Evolutionary conservation across 2,329 filamentous ascomycete species (phyloP).

Genomic region (Neonectria faginata): DNA sequence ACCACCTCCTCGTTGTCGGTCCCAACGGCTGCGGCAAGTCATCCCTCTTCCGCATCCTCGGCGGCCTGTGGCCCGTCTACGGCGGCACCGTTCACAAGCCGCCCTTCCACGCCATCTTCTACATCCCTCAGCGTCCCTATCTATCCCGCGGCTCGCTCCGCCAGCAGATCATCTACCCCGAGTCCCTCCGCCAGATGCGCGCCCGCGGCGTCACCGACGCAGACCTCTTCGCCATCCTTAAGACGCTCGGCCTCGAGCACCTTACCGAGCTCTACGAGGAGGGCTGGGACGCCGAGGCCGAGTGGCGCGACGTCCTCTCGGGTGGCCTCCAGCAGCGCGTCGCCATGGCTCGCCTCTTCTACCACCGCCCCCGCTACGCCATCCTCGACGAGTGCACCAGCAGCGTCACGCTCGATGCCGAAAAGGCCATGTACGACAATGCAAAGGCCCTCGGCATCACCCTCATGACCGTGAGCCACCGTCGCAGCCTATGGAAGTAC

Average conservation of each 20-base stretch:
- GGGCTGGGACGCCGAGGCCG: slow-evolving; percentile 93
- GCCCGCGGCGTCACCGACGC: slow-evolving; percentile 84
- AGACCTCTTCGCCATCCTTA: slow-evolving; percentile 82
- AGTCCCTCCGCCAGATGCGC: slow-evolving; percentile 88
- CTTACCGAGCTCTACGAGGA: slow-evolving; percentile 80
- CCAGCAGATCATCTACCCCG: slow-evolving; percentile 97
- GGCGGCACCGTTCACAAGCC: slow-evolving; percentile 94
- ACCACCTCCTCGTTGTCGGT: slow-evolving; percentile 93
- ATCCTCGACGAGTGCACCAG: slow-evolving; percentile 98
- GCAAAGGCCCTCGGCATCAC: slow-evolving; percentile 93
- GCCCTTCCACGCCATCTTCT: slow-evolving; percentile 93
- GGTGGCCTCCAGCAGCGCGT: slow-evolving; percentile 95
- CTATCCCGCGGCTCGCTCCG: slow-evolving; percentile 91
- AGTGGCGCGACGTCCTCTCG: slow-evolving; percentile 95
- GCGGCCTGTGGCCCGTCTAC: slow-evolving; percentile 97
- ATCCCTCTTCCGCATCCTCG: slow-evolving; percentile 93
- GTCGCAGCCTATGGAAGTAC: slow-evolving; percentile 95
- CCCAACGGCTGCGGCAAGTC: slow-evolving; percentile 98
- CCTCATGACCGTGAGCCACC: slow-evolving; percentile 95
- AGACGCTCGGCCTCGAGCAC: slow-evolving; percentile 83
- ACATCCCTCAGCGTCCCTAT: slow-evolving; percentile 96
- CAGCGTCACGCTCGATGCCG: slow-evolving; percentile 93
- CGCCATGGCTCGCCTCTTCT: slow-evolving; percentile 94
- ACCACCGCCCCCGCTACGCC: slow-evolving; percentile 91
- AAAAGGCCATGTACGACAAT: slow-evolving; percentile 96